Evolutionary conservation across 1,284 basidiomycete genomes (phyloP), one percentile per base, ranked within the genome.

Genomic region (Trametes versicolor): DNA sequence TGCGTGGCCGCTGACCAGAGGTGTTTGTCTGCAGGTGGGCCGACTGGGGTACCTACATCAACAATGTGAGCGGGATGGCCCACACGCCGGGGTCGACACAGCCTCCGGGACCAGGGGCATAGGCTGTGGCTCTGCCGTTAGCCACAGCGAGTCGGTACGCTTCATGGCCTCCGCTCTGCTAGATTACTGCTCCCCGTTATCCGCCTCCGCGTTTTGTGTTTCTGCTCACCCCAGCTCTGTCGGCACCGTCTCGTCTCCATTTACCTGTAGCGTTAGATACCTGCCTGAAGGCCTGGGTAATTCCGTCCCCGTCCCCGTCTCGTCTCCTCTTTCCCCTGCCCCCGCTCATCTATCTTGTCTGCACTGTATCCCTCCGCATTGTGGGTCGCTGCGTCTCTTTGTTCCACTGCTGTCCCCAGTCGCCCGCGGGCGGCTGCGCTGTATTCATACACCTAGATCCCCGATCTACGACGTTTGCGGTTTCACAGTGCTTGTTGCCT

Each of bases 11-110:
- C 57, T 58, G 52, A 53, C 45, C 13, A 21, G 2, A n/a, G 43
- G 29, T 34, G 47, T 37, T 37, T 21, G 12, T 54, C 52, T 57
- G 48, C 62, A 73, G 71, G 52, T 73, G 73, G 73, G 70, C 72
- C 56, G 73, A 73, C 49, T 75, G 71, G 74, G 73, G 72, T n/a
- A 70, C 72, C 54, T 75, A 71, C 64, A 70, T 72, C 62, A 70
- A 68, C 48, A 70, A 64, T 45, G 69, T 71, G 25, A 68, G 71
- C 57, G 67, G 69, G 50, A 65, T 72, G 69, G 62, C 63, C 57
- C 58, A 65, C 36, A 58, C 56, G 7, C 13, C 53, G 8, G 63
- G 63, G 48, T 19, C 58, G 48, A 32, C 54, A 21, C 61, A 63
- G 5, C 52, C 53, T 13, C 47, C 54, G 15, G 41, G 41, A 17